Percentiles rank a stretch among this genome's conserved stretches.
phyloP scores from a whole-genome alignment of 495 filamentous ascomycete species.

The Bacidia gigantensis region DNA sequence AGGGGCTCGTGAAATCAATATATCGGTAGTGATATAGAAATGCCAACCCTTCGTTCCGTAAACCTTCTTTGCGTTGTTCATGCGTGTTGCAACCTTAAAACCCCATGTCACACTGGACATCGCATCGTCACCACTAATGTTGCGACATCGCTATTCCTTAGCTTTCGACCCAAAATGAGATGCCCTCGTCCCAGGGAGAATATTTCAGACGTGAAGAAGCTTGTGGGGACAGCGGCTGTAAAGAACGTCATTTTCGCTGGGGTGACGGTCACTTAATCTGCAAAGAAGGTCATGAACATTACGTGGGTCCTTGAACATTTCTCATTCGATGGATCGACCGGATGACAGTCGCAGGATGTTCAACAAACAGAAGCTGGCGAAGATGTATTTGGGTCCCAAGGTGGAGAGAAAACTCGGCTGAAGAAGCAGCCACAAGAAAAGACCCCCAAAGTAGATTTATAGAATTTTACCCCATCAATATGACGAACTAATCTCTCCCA shows the following conservation, averaged over 20 bases:
- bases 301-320: too few species aligned
- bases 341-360: neutral
- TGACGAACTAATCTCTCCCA: too few species aligned
- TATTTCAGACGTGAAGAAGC: neutral
- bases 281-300: slow-evolving; percentile 46
- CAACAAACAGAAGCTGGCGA: slow-evolving; percentile 38
- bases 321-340: too few species aligned
- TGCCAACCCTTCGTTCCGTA: neutral
- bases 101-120: too few species aligned
- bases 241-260: slow-evolving; percentile 27
- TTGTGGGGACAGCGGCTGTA: neutral
- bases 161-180: too few species aligned
- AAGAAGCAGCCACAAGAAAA: slow-evolving; percentile 42
- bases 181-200: too few species aligned
- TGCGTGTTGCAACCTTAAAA: too few species aligned
- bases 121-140: neutral
- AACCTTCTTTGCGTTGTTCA: neutral
- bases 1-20: too few species aligned
- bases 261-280: slow-evolving; percentile 55
- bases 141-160: neutral
- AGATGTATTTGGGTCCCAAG: slow-evolving; percentile 56
- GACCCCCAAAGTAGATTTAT: slow-evolving; percentile 33
- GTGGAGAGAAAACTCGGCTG: slow-evolving; percentile 38
- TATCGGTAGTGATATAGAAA: neutral
- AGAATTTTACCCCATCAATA: neutral